These are phyloP conservation scores for Orbilia quercus DNA, from an alignment of 2,329 filamentous ascomycete genomes.

Conservation along the genomic window DNA sequence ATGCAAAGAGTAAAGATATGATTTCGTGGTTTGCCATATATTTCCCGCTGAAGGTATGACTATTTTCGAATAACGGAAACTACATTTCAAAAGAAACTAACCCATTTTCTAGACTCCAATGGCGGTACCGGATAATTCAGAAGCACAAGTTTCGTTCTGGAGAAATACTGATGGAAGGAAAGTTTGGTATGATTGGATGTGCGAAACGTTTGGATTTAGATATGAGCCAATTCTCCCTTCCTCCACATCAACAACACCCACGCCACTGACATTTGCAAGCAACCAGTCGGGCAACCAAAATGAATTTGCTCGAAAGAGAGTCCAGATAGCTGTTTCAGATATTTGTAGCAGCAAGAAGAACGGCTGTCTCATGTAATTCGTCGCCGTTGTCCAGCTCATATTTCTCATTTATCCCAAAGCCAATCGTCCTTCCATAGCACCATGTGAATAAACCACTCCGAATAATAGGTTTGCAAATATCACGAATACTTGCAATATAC, in stretches of 20 bases:
- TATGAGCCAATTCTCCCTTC: slow-evolving; percentile 60
- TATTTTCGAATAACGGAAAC: slow-evolving; percentile 1
- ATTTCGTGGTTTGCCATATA: slow-evolving; percentile 99
- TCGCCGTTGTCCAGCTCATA: neutral
- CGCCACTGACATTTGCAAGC: neutral
- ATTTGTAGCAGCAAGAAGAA: slow-evolving; percentile 60
- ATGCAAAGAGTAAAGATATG: slow-evolving; percentile 94
- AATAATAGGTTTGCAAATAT: no score
- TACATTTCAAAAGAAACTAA: slow-evolving; percentile 13
- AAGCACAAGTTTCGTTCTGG: slow-evolving; percentile 94
- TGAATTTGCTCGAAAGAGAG: slow-evolving; percentile 32
- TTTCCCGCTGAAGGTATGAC: slow-evolving; percentile 89
- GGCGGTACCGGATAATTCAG: slow-evolving; percentile 82
- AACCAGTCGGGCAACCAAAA: slow-evolving; percentile 6
- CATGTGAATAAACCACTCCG: no score
- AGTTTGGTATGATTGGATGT: slow-evolving; percentile 99
- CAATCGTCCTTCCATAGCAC: no score
- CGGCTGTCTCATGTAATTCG: slow-evolving; percentile 59
- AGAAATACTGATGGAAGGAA: slow-evolving; percentile 92
- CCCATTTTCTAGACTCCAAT: slow-evolving; percentile 75
- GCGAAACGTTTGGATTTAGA: slow-evolving; percentile 74
- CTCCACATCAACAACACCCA: slow-evolving; percentile 21
- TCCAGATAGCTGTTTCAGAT: slow-evolving; percentile 58
- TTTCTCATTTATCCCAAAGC: neutral
- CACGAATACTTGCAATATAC: no score